phyloP scores from a whole-genome alignment of 2,329 filamentous ascomycete species.

The Aureobasidium sp. region DNA sequence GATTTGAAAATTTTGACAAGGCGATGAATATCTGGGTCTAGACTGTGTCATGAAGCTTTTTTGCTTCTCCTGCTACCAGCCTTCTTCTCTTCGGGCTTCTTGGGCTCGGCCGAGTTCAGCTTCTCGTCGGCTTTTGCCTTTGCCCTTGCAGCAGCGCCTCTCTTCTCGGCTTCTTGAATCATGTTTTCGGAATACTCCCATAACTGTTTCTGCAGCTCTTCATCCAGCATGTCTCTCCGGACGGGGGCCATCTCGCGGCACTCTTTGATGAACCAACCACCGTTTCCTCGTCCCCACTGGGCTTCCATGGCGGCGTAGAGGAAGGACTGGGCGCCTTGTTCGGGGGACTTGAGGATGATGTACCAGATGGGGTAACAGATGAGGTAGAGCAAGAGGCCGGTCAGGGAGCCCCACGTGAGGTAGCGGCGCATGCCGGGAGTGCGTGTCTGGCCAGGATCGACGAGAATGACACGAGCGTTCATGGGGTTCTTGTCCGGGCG shows the following conservation, averaged over 20 bases:
- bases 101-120: constrained; percentile 2
- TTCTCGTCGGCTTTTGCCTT: constrained; percentile 44
- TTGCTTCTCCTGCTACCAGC: constrained; percentile 17
- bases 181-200: constrained; percentile 86
- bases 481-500: constrained; percentile 75
- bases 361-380: constrained; percentile 74
- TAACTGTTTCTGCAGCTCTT: constrained; percentile 71
- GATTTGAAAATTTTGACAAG: too few relatives aligned
- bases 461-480: constrained; percentile 76
- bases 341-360: constrained; percentile 77
- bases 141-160: constrained; percentile 58
- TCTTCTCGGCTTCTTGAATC: constrained; percentile 74
- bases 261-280: constrained; percentile 78
- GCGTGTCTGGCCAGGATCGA: constrained; percentile 77
- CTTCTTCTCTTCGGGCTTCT: constrained; percentile 16
- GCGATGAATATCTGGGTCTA: too few relatives aligned
- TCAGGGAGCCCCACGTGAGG: constrained; percentile 76
- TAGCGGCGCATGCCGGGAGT: constrained; percentile 84
- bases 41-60: constrained; percentile 19
- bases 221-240: constrained; percentile 68
- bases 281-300: constrained; percentile 55
- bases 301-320: constrained; percentile 80
- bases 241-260: constrained; percentile 69
- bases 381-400: constrained; percentile 71
- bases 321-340: constrained; percentile 79